Percentiles rank a stretch among this genome's conserved stretches.
Conservation (phyloP, 2,329 filamentous ascomycete genomes). For the Polychaeton citri region DNA sequence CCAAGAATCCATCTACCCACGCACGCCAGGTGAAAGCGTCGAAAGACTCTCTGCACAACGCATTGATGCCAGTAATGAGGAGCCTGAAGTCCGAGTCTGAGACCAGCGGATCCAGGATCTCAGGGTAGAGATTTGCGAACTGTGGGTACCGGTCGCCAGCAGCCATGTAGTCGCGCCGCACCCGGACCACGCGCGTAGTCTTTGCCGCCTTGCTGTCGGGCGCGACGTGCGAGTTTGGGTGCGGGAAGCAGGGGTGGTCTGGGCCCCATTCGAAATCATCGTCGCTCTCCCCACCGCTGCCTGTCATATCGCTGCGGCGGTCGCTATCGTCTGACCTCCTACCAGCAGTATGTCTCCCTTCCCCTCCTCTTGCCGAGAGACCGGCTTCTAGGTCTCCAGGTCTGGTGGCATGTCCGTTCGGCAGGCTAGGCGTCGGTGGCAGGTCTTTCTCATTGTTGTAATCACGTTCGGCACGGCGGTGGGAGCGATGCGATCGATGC, state of each 20-base stretch:
- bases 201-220: constrained; percentile 59
- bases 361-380: constrained; percentile 1
- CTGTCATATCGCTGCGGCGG: constrained; percentile 4
- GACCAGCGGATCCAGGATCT: constrained; percentile 80
- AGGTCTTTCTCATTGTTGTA: not conserved
- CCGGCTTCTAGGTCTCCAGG: not conserved
- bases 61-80: constrained; percentile 71
- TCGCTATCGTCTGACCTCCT: constrained; percentile 4
- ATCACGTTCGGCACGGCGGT: not conserved
- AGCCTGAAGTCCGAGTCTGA: constrained; percentile 75
- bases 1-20: constrained; percentile 64
- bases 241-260: constrained; percentile 85
- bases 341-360: constrained; percentile 2
- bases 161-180: constrained; percentile 78
- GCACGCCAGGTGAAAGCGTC: constrained; percentile 66
- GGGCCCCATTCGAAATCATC: constrained; percentile 78
- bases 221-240: constrained; percentile 83
- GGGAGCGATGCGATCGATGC: not conserved
- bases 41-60: constrained; percentile 62
- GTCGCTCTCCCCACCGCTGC: constrained; percentile 38
- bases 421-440: not conserved
- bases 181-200: constrained; percentile 77
- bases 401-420: constrained; percentile 1
- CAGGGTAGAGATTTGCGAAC: constrained; percentile 89
- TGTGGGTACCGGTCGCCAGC: constrained; percentile 82